phyloP scores from a whole-genome alignment of 2,329 filamentous ascomycete genomes.

The Penicillium sp. region DNA sequence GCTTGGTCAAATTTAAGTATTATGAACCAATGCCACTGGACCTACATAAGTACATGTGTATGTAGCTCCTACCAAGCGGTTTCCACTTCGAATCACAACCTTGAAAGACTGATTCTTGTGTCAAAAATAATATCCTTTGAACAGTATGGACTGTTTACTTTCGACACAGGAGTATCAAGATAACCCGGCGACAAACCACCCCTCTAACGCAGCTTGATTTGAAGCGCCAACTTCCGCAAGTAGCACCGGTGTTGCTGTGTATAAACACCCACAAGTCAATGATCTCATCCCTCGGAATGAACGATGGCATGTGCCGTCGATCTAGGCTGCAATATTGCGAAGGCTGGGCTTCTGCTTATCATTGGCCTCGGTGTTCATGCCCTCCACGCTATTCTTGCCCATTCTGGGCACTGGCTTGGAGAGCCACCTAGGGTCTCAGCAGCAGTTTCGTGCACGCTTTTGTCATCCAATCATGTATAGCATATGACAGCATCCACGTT shows the following conservation, averaged over 20 bases:
- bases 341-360: neutral
- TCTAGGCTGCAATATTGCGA: neutral
- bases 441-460: neutral
- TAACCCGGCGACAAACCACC: slow-evolving; percentile 37
- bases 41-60: too few relatives aligned
- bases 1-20: accelerated
- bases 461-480: neutral
- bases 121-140: neutral
- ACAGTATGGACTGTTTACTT: neutral
- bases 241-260: slow-evolving; percentile 41
- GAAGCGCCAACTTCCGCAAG: slow-evolving; percentile 46
- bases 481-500: neutral
- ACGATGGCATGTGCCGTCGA: neutral
- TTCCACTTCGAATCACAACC: neutral
- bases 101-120: neutral
- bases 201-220: slow-evolving; percentile 39
- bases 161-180: slow-evolving; percentile 5
- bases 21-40: neutral
- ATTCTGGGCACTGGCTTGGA: neutral
- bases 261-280: slow-evolving; percentile 38
- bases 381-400: neutral
- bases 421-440: neutral
- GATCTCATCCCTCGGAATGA: neutral
- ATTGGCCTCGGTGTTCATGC: neutral
- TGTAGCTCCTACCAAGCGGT: too few relatives aligned